A percentile compares a stretch with the other conserved stretches of the same genome.
These are phyloP conservation scores for Beta lomatogona DNA, from an alignment of 179 eudicot species.

Conservation along the genomic window DNA sequence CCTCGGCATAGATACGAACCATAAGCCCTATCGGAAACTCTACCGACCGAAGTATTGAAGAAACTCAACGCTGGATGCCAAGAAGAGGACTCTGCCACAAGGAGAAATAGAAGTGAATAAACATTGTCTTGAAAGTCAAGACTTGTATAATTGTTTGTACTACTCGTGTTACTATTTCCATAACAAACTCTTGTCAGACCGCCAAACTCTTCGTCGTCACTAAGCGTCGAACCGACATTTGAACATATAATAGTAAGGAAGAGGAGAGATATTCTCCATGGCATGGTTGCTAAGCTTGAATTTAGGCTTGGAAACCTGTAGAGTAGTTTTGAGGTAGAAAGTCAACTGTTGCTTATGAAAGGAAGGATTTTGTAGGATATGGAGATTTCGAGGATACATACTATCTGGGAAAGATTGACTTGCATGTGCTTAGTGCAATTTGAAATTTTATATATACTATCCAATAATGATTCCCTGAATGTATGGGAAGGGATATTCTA, in stretches of 20 bases:
- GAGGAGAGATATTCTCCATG: neutral
- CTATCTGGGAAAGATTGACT: too few relatives aligned
- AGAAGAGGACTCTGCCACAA: neutral
- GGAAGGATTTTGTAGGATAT: neutral
- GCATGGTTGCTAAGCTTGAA: neutral
- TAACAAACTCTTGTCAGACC: neutral
- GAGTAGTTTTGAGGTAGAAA: neutral
- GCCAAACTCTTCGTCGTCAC: neutral
- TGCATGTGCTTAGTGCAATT: too few relatives aligned
- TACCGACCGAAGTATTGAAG: neutral
- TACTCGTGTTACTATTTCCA: neutral
- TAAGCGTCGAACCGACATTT: neutral
- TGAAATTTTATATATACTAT: too few relatives aligned
- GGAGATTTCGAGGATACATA: too few relatives aligned
- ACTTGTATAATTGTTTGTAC: neutral
- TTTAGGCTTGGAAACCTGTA: neutral
- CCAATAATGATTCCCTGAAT: too few relatives aligned
- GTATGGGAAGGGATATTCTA: too few relatives aligned
- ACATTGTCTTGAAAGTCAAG: conserved; percentile 11
- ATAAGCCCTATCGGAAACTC: neutral
- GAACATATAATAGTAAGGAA: neutral
- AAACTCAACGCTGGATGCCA: neutral
- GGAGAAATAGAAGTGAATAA: conserved; percentile 6
- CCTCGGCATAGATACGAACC: conserved; percentile 41
- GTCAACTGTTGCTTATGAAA: neutral